Conservation (phyloP, 2,329 filamentous ascomycete genomes). For the Metarhizium album region DNA sequence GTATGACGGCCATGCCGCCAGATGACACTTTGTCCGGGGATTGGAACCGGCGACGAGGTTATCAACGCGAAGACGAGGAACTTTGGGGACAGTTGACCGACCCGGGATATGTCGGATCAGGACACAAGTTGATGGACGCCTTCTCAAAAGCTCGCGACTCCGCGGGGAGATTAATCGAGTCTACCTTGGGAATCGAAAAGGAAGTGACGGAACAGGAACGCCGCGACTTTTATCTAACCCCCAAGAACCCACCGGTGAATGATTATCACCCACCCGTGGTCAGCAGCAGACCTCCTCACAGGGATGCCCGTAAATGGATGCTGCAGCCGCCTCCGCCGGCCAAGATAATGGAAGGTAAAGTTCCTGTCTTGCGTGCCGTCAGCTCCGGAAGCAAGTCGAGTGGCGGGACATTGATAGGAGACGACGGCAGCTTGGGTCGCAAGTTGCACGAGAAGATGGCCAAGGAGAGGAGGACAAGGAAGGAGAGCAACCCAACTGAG, state of each 20-base stretch:
- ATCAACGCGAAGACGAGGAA: slow-evolving; percentile 81
- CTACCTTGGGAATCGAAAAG: slow-evolving; percentile 40
- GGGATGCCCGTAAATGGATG: slow-evolving; percentile 78
- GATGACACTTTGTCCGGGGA: slow-evolving; percentile 31
- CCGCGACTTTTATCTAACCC: slow-evolving; percentile 50
- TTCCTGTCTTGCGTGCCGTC: slow-evolving; percentile 52
- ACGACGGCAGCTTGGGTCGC: slow-evolving; percentile 32
- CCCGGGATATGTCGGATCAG: slow-evolving; percentile 26
- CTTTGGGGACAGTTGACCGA: slow-evolving; percentile 53
- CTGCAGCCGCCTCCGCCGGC: slow-evolving; percentile 82
- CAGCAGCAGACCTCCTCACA: slow-evolving; percentile 58
- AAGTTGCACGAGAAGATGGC: slow-evolving; percentile 33
- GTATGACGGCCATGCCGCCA: slow-evolving; percentile 24
- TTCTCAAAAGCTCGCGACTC: slow-evolving; percentile 48
- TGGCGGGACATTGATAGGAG: slow-evolving; percentile 29
- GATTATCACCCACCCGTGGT: slow-evolving; percentile 80
- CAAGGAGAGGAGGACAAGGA: slow-evolving; percentile 35
- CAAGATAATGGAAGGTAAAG: slow-evolving; percentile 82
- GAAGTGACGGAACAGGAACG: slow-evolving; percentile 40
- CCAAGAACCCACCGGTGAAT: slow-evolving; percentile 64
- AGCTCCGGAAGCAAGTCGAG: slow-evolving; percentile 45
- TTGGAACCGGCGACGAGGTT: slow-evolving; percentile 63
- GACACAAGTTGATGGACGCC: slow-evolving; percentile 46
- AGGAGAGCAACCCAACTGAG: slow-evolving; percentile 30
- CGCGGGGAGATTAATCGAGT: slow-evolving; percentile 43